Evolutionary conservation across 2,329 filamentous ascomycete genomes (phyloP).

Genomic region (Aureobasidium uvarum): DNA sequence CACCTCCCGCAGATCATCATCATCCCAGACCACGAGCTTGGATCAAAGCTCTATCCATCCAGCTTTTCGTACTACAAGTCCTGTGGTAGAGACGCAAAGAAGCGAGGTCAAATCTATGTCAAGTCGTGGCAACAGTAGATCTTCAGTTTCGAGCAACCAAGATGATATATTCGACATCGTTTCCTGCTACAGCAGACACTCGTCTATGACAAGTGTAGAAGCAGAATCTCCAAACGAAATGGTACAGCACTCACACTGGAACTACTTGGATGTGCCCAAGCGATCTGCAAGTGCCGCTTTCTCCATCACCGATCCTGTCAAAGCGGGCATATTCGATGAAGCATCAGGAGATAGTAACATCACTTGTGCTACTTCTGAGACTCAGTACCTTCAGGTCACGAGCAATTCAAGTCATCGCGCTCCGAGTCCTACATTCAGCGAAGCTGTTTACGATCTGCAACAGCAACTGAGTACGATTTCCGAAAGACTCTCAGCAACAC

Average conservation of each 20-base stretch:
- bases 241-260: constrained; percentile 30
- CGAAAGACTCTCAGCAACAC: constrained; percentile 30
- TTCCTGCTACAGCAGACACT: constrained; percentile 42
- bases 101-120: constrained; percentile 2
- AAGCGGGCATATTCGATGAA: constrained; percentile 35
- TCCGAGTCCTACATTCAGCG: constrained; percentile 48
- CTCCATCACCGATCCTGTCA: constrained; percentile 32
- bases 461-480: constrained; percentile 33
- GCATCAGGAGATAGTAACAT: constrained; percentile 17
- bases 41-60: constrained; percentile 15
- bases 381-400: background rate
- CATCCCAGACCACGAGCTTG: background rate
- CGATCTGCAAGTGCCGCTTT: constrained; percentile 30
- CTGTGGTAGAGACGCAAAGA: background rate
- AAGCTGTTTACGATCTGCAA: constrained; percentile 45
- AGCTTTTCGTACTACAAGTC: constrained; percentile 10
- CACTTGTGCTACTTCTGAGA: constrained; percentile 23
- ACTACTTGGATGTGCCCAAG: constrained; percentile 28
- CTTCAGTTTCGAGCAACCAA: constrained; percentile 39
- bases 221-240: constrained; percentile 30
- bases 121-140: constrained; percentile 28
- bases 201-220: constrained; percentile 44
- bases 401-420: background rate
- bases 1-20: background rate
- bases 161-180: constrained; percentile 31